Percentiles rank a stretch among this genome's conserved stretches.
phyloP scores from a whole-genome alignment of 1,139 yeast genomes.

The Geotrichum phurueaensis region DNA sequence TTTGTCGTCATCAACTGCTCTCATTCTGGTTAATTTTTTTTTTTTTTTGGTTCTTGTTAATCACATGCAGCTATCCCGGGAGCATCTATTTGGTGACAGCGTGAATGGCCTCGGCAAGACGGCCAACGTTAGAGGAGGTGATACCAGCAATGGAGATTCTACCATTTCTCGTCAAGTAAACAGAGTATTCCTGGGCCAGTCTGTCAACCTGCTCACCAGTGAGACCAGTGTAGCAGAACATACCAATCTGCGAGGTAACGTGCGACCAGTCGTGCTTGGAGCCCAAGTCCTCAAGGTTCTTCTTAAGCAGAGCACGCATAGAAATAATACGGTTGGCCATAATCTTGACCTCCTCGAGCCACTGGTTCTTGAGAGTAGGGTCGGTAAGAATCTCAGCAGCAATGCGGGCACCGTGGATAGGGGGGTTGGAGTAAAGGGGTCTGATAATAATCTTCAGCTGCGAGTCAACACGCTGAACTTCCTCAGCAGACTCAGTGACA shows the following conservation, averaged over 20 bases:
- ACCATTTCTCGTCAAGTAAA: conserved; percentile 65
- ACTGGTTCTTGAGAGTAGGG: conserved; percentile 60
- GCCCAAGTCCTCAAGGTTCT: conserved; percentile 52
- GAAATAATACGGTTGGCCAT: conserved; percentile 80
- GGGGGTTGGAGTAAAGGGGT: conserved; percentile 88
- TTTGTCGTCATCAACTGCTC: neutral
- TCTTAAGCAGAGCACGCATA: conserved; percentile 68
- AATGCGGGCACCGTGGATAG: conserved; percentile 92
- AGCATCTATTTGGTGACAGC: conserved; percentile 18
- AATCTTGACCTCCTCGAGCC: conserved; percentile 79
- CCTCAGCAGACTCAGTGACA: conserved; percentile 36
- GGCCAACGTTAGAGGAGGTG: conserved; percentile 69
- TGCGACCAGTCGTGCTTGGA: conserved; percentile 95
- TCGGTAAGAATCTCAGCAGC: conserved; percentile 71
- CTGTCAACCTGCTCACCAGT: conserved; percentile 71
- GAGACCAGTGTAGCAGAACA: conserved; percentile 94
- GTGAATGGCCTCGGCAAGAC: conserved; percentile 78
- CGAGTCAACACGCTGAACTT: conserved; percentile 47
- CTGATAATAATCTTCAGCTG: conserved; percentile 76
- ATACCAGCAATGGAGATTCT: conserved; percentile 94
- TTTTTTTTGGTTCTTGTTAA: neutral
- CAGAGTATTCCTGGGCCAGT: conserved; percentile 70
- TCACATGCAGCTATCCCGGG: neutral
- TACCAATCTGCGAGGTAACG: conserved; percentile 85
- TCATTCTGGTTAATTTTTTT: neutral